phyloP scores from a whole-genome alignment of 768 basidiomycete genomes.

The Suillus subluteus region DNA sequence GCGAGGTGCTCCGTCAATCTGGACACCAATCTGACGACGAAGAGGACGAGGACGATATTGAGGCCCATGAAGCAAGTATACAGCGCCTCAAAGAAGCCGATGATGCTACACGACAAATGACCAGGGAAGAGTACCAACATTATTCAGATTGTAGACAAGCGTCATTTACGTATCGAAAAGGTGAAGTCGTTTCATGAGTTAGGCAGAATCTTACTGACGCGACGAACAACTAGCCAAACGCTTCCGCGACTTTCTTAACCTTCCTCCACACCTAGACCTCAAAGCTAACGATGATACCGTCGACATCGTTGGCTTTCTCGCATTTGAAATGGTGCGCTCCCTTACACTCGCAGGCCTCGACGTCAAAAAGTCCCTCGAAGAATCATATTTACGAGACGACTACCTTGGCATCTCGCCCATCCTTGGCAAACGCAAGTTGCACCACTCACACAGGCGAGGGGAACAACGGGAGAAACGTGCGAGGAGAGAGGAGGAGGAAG shows the following conservation, averaged over 20 bases:
- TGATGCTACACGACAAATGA: conserved; percentile 94
- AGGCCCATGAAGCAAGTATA: conserved; percentile 94
- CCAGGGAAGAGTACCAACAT: conserved; percentile 94
- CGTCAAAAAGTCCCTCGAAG: conserved; percentile 79
- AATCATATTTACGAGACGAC: conserved; percentile 67
- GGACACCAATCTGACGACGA: conserved; percentile 91
- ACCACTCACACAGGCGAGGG: conserved; percentile 41
- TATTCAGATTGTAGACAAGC: conserved; percentile 97
- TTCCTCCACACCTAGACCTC: conserved; percentile 83
- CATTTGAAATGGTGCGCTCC: conserved; percentile 96
- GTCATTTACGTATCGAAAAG: conserved; percentile 96
- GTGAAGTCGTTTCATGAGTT: conserved; percentile 42
- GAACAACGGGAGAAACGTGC: conserved; percentile 48
- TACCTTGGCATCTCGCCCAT: conserved; percentile 51
- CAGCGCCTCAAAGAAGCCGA: conserved; percentile 93
- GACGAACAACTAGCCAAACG: conserved; percentile 70
- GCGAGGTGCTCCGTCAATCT: conserved; percentile 76
- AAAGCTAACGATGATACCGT: conserved; percentile 93
- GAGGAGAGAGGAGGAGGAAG: conserved; percentile 53
- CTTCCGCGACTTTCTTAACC: conserved; percentile 92
- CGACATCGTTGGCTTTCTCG: conserved; percentile 96
- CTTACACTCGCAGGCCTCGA: conserved; percentile 87
- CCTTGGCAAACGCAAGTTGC: conserved; percentile 71
- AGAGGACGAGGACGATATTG: conserved; percentile 95
- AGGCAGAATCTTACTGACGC: not conserved